Evolutionary conservation across 768 basidiomycete species (phyloP), one percentile per base, ranked within the genome.

Genomic region (Suillus ampliporus): DNA sequence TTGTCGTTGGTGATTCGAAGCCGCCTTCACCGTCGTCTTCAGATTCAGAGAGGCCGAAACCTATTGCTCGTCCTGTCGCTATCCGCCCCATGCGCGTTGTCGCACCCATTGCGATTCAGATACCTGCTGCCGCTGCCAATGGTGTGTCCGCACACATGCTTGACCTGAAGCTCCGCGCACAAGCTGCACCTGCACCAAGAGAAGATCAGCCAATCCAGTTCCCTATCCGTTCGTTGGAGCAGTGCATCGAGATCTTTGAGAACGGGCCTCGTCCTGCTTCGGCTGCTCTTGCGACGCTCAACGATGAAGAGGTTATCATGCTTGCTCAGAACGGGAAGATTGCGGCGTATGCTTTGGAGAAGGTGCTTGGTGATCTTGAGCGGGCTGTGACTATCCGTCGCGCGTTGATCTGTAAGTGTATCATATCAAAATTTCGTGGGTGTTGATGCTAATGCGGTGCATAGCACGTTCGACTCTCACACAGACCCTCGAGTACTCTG

Each of bases 261-360:
- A 86, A 87, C 61, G 88, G 86, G 3, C 88, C 90, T 1, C 80
- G 86, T 58, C 86, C 89, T 4, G 79, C 87, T 9, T 83, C 85
- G 26, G 79, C 76, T 11, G 80, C 85, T 23, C 69, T 92, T 57
- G 77, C 83, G 48, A 80, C 86, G 66, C 77, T 99, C 70, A 91
- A 86, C 58, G 94, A 99, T 68, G 97, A 99, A 72, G 97, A 99
- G 76, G 82, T 99, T 48, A 89, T 99, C 60, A 59, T 95, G 61
- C 82, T 99, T 50, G 84, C 89, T 2, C 94, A 96, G 79, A 89
- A 89, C 65, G 94, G 95, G 35, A 97, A 97, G 85, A 90, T 99
- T 61, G 90, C 92, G 1, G 84, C 92, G n/a, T 99, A 99, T 75
- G 92, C 94, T 31, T 77, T 99, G 61, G 97, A 99, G 79, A 99